Base-by-base conservation (phyloP, 495 filamentous ascomycete genomes). In the Xylaria nigripes region DNA sequence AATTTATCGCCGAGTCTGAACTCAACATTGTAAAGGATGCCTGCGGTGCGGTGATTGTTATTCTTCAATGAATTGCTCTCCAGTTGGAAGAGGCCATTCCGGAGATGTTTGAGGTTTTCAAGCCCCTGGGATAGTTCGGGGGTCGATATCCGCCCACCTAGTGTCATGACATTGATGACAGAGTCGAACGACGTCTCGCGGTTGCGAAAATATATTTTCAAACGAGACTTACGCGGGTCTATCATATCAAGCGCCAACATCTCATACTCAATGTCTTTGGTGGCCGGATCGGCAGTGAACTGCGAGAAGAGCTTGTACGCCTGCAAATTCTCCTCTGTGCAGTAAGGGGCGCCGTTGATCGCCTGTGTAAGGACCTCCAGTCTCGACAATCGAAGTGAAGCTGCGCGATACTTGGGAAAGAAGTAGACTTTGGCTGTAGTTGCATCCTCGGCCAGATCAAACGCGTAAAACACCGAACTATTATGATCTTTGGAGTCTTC, bases 11-110 rank as follows among this genome's bases (percentile, higher is more conserved):
- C 56, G 16, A 64, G 48, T 30, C 49, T 60, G 36, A 72, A 60
- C n/a, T 70, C 66, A 40, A 66, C 59, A 52, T 71, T 59, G 57
- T 71, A 72, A 9, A 72, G 51, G n/a, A 70, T 69, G 19, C 71
- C 71, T 0, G 60, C 62, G 2, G 70, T 72, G 7, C 61, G 60
- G 48, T 72, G 70, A n/a, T 38, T 18, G 2, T 27, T 40, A 9
- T 43, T 45, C 6, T 42, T 29, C 2, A 60, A 56, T 15, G 64
- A 55, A 0, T 40, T 27, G 36, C 48, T 50, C 13, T 7, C 2
- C 6, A 12, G 13, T 30, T 53, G 56, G 29, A 64, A 43, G 5
- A 54, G 21, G 19, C 55, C 55, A 10, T 59, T 41, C 48, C 65
- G 50, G 8, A 61, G 40, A 5, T 16, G 5, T 18, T 45, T 55